Percentiles rank a stretch among this genome's conserved stretches.
These are phyloP conservation scores for Penicillium brevicompactum DNA, from an alignment of 2,329 filamentous ascomycete genomes.

Conservation along the genomic window DNA sequence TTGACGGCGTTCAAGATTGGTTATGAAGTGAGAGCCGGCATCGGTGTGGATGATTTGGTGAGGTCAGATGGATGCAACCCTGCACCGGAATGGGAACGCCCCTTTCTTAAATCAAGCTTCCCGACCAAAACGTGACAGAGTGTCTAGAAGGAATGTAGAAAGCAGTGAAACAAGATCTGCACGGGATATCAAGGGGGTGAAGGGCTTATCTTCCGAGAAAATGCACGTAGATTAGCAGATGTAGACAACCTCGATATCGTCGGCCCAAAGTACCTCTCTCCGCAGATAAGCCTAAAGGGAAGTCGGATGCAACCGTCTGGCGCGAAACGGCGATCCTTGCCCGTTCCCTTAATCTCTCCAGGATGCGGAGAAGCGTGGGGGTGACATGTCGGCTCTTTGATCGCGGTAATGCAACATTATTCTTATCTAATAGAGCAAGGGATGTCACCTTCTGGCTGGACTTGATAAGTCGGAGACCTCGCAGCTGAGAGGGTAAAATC, in stretches of 20 bases:
- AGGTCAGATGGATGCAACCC: conserved; percentile 11
- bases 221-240: background rate
- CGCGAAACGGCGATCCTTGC: conserved; percentile 13
- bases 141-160: background rate
- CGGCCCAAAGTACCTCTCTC: background rate
- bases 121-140: background rate
- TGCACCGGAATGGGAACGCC: background rate
- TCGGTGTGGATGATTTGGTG: background rate
- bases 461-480: conserved; percentile 10
- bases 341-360: conserved; percentile 1
- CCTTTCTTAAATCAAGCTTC: background rate
- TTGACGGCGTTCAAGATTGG: no score
- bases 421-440: conserved; percentile 22
- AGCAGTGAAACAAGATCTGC: background rate
- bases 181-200: background rate
- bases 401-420: conserved; percentile 22
- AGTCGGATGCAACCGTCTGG: conserved; percentile 18
- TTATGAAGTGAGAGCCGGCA: no score
- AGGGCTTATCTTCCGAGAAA: background rate
- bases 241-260: background rate
- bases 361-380: conserved; percentile 28
- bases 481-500: background rate
- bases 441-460: conserved; percentile 6
- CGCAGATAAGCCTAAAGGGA: conserved; percentile 1
- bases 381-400: conserved; percentile 8